Evolutionary conservation across 768 basidiomycete genomes (phyloP), one percentile per base, ranked within the genome.

Genomic region (Hygrophorus russula): DNA sequence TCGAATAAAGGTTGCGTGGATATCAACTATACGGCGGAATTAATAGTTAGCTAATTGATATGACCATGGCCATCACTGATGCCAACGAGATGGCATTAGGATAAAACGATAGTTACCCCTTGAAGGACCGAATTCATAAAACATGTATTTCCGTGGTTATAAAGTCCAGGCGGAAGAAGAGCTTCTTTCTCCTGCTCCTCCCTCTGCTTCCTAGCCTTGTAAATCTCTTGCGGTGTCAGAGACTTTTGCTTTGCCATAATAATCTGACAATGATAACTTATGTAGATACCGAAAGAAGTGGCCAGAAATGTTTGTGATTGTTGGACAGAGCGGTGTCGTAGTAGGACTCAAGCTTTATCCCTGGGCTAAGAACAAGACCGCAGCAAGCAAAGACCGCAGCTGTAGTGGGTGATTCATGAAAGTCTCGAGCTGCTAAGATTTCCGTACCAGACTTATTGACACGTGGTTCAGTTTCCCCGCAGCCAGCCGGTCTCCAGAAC

Each of bases 111-210:
- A 78, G 80, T 51, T 63, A 82, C 85, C 31, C 83, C 86, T 58
- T 97, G 92, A 20, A 97, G 66, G 24, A 91, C 88, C 27, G 89
- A 91, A 62, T 94, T 97, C 82, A 93, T 88, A 63, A 92, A 97
- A 62, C 92, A 97, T 0, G 91, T 94, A 58, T 88, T 88, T 34
- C 83, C 82, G 63, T 87, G 82, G 57, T 89, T 89, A 36, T 77
- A 55, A 17, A 89, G 67, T 5, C 85, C 85, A 3, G 85, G 82
- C 0, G 85, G 85, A 8, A 86, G 64, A 33, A 71, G 65, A 0
- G 79, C 78, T 5, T 62, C 59, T 54, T 60, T 66, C 55, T 82
- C 82, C 39, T 66, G 63, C 51, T 84, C 82, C 56, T 85, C 81
- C 53, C 71, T 67, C 41, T 69, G 67, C 51, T 68, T 77, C 41